Evolutionary conservation across 495 filamentous ascomycete genomes (phyloP), one percentile per base, ranked within the genome.

Genomic region (Lepidopterella palustris): DNA sequence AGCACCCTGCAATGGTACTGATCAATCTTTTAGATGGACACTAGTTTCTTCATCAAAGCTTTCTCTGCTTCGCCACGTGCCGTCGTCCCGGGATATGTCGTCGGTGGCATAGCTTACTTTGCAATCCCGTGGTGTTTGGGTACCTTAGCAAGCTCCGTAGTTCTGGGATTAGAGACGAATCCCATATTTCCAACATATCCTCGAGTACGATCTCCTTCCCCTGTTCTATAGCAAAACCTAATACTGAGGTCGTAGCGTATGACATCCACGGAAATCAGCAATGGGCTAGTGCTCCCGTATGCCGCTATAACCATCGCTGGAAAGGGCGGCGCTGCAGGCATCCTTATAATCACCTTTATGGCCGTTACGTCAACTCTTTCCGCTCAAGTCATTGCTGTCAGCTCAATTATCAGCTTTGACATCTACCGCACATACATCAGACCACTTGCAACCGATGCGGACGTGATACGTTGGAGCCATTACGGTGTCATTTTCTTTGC

Each of bases 371-470:
- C 74, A 0, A 74, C 74, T 0, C 68, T 77, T 8, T 76, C 74
- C 0, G 73, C 76, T 3, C 73, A 77, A 50, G 71, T 77, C 5
- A 75, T 76, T 25, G 76, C 75, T 24, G 73, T 77, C 26, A 73
- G 70, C 55, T 76, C 73, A 0, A 73, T 77, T 42, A 63, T 75
- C 21, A 72, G 66, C 53, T 77, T 75, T 50, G 47, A 63, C 55
- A 68, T 78, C 0, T 79, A 77, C 62, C 68, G 73, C 2, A 71
- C 76, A 45, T 79, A 79, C 50, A 72, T 77, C 69, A 80, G 76
- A 21, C 67, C 66, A 3, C 63, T 65, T 6, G 77, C 77, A 0
- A 70, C 69, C 20, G 77, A 76, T 52, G 57, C 57, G 8, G 68
- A 75, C 13, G 58, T 76, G 15, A 73, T 79, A 24, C 66, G 70